A percentile compares a stretch with the other conserved stretches of the same genome.
These are phyloP conservation scores for Trametes maxima DNA, from an alignment of 768 basidiomycete genomes.

Conservation along the genomic window DNA sequence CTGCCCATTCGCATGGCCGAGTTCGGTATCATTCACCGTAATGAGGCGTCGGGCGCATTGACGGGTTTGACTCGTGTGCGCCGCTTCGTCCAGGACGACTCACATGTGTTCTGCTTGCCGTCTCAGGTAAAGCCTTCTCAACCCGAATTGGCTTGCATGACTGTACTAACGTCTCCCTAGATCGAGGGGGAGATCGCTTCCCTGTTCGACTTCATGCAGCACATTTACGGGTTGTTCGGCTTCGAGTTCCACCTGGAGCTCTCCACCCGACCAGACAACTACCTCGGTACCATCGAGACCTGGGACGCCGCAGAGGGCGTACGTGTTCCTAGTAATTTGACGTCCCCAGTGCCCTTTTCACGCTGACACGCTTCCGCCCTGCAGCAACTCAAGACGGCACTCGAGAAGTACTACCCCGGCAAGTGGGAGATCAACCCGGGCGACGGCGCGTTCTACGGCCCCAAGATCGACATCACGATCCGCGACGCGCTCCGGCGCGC, in stretches of 20 bases:
- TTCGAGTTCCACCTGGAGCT: constrained; percentile 93
- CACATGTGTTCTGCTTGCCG: constrained; percentile 98
- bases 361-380: not conserved
- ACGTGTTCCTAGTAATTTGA: constrained; percentile 22
- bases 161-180: constrained; percentile 38
- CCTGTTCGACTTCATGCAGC: constrained; percentile 94
- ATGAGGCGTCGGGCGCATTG: constrained; percentile 93
- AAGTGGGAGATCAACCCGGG: constrained; percentile 94
- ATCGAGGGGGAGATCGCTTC: constrained; percentile 84
- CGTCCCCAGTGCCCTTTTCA: not conserved
- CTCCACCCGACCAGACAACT: constrained; percentile 95
- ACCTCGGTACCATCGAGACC: constrained; percentile 83
- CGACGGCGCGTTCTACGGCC: constrained; percentile 99
- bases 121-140: constrained; percentile 58
- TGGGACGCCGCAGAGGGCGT: constrained; percentile 91
- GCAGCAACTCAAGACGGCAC: constrained; percentile 81
- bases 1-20: constrained; percentile 97
- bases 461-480: constrained; percentile 98
- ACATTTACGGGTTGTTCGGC: constrained; percentile 91
- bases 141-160: not conserved
- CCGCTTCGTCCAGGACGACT: constrained; percentile 96
- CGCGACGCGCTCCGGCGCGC: constrained; percentile 89
- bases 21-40: constrained; percentile 96
- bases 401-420: constrained; percentile 85
- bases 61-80: constrained; percentile 92